Evolutionary conservation across 78 protist species (phyloP).

Genomic region (Emiliania huxleyi): DNA sequence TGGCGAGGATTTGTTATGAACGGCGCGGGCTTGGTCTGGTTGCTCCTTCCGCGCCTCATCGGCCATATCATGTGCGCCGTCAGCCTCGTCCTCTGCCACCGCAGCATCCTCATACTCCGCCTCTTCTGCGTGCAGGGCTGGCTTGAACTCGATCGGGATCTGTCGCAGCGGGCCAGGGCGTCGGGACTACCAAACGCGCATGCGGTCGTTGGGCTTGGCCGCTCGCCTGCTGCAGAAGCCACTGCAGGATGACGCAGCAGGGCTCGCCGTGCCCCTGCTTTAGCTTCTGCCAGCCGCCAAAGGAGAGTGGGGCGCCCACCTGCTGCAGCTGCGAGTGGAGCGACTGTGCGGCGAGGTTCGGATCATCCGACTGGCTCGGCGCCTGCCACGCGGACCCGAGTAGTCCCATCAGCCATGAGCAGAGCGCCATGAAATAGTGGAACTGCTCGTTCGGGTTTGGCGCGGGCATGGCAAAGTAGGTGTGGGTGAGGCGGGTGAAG

Average conservation of each 20-base stretch:
- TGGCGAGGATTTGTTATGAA: too few species aligned
- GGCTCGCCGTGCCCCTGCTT: not conserved
- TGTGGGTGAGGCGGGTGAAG: not conserved
- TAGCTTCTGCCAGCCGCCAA: not conserved
- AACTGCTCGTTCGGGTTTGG: slow-evolving; percentile 18
- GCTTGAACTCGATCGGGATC: not conserved
- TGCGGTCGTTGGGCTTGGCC: not conserved
- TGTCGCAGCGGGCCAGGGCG: not conserved
- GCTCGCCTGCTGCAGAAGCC: not conserved
- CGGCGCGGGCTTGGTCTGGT: too few species aligned
- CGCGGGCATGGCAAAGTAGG: not conserved
- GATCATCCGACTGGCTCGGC: slow-evolving; percentile 18
- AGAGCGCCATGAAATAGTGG: not conserved
- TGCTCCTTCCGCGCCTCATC: not conserved
- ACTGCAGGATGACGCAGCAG: not conserved
- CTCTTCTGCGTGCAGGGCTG: not conserved
- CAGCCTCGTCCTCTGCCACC: not conserved
- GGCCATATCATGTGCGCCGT: not conserved
- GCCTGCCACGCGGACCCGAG: not conserved
- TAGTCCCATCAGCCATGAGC: not conserved
- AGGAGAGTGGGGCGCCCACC: not conserved
- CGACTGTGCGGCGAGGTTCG: not conserved
- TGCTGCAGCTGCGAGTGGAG: not conserved
- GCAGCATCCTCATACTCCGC: not conserved
- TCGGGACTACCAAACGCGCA: not conserved